Evolutionary conservation across 306 rosid species (phyloP).

Genomic region (Quercus wislizeni): DNA sequence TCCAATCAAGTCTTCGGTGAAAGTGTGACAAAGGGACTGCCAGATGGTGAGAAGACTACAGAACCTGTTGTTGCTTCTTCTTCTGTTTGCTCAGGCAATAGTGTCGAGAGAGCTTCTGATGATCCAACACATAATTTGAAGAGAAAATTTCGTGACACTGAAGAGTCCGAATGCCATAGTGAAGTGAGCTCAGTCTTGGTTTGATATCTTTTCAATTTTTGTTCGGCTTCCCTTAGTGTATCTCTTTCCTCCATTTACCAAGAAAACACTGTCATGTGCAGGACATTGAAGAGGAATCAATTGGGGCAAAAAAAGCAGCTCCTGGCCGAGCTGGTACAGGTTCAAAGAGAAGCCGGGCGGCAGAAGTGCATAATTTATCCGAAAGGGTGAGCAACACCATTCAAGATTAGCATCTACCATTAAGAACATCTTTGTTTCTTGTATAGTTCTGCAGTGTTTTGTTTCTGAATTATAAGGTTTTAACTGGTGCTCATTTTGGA

Average conservation of each 20-base stretch:
- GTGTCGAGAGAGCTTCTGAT: slow-evolving; percentile 50
- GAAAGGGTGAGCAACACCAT: slow-evolving; percentile 70
- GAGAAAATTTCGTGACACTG: slow-evolving; percentile 60
- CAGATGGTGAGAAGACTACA: slow-evolving; percentile 36
- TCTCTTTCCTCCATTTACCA: slow-evolving; percentile 22
- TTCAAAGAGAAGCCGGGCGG: slow-evolving; percentile 77
- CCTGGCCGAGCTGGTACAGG: slow-evolving; percentile 41
- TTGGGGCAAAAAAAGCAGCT: slow-evolving; percentile 45
- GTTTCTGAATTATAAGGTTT: slow-evolving; percentile 25
- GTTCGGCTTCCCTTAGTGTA: slow-evolving; percentile 4
- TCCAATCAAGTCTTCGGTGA: slow-evolving; percentile 42
- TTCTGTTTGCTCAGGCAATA: slow-evolving; percentile 79
- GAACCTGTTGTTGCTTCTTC: slow-evolving; percentile 62
- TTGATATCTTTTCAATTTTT: slow-evolving; percentile 15
- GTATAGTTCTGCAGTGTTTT: slow-evolving; percentile 4
- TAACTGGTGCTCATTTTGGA: slow-evolving; percentile 12
- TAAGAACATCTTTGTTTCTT: slow-evolving; percentile 4
- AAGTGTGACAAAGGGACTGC: slow-evolving; percentile 31
- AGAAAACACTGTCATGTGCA: slow-evolving; percentile 37
- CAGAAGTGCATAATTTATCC: slow-evolving; percentile 88
- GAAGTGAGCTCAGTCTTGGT: slow-evolving; percentile 59
- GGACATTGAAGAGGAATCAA: slow-evolving; percentile 75
- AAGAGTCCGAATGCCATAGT: slow-evolving; percentile 83
- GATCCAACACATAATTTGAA: slow-evolving; percentile 36
- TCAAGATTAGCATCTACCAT: background rate